A percentile compares a stretch with the other conserved stretches of the same genome.
Conservation (phyloP, 2,329 filamentous ascomycete genomes). For the Tolypocladium ovalisporum region DNA sequence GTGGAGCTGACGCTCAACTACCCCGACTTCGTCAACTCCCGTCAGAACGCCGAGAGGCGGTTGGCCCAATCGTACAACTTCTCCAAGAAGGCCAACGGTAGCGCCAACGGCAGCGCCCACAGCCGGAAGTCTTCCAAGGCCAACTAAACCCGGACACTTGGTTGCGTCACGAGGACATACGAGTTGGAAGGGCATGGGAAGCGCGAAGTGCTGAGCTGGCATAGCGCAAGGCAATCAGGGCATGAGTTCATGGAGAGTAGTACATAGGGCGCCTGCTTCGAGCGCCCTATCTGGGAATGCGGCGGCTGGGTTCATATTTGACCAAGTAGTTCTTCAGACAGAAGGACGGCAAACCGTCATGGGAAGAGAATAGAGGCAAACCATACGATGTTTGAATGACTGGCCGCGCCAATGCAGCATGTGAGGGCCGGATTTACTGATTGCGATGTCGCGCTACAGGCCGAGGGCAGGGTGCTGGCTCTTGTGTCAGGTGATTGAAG, state of each 20-base stretch:
- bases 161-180: not conserved
- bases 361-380: not conserved
- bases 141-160: conserved; percentile 11
- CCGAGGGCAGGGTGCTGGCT: too few species aligned
- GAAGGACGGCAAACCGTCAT: not conserved
- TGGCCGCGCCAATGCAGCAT: not conserved
- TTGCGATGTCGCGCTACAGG: not conserved
- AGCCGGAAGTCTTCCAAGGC: conserved; percentile 18
- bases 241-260: not conserved
- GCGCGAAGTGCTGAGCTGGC: not conserved
- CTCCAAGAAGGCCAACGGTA: conserved; percentile 22
- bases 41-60: conserved; percentile 44
- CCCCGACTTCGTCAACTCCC: conserved; percentile 85
- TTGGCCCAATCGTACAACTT: conserved; percentile 34
- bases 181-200: not conserved
- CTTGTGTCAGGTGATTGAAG: too few species aligned
- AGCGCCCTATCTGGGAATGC: not conserved
- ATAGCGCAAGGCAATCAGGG: not conserved
- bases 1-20: conserved; percentile 93
- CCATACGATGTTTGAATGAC: not conserved
- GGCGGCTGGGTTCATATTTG: not conserved
- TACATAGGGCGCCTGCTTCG: not conserved
- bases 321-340: not conserved
- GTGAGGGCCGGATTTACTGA: not conserved
- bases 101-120: conserved; percentile 3